phyloP scores from a whole-genome alignment of 2,329 filamentous ascomycete genomes.

The Trichoderma sp. region DNA sequence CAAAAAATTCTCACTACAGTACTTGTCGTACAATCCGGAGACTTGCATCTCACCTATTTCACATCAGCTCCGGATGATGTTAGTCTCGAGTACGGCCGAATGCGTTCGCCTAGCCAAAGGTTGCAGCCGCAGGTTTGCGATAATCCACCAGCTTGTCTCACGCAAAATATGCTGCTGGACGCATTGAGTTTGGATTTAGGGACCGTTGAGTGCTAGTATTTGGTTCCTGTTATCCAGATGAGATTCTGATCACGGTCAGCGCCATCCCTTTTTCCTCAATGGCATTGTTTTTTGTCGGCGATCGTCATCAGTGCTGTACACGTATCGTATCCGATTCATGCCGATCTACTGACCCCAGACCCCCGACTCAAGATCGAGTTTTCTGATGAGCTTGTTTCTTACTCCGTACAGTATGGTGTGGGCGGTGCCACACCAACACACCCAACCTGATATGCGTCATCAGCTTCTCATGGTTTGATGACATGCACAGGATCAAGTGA shows the following conservation, averaged over 20 bases:
- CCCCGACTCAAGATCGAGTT: background rate
- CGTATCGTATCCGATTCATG: background rate
- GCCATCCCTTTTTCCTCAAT: background rate
- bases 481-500: background rate
- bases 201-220: background rate
- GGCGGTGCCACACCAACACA: slow-evolving; percentile 4
- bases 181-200: background rate
- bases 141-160: background rate
- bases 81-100: background rate
- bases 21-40: background rate
- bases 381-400: background rate
- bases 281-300: background rate
- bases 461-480: background rate
- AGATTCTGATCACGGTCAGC: background rate
- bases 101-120: background rate
- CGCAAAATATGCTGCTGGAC: background rate
- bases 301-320: background rate
- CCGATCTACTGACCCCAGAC: background rate
- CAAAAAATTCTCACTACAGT: background rate
- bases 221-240: background rate
- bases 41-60: background rate
- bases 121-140: slow-evolving; percentile 4
- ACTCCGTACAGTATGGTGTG: background rate
- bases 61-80: background rate
- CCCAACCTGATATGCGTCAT: background rate